A percentile compares a stretch with the other conserved stretches of the same genome.
phyloP scores from a whole-genome alignment of 2,329 filamentous ascomycete genomes.

The Xylariaceae sp. region DNA sequence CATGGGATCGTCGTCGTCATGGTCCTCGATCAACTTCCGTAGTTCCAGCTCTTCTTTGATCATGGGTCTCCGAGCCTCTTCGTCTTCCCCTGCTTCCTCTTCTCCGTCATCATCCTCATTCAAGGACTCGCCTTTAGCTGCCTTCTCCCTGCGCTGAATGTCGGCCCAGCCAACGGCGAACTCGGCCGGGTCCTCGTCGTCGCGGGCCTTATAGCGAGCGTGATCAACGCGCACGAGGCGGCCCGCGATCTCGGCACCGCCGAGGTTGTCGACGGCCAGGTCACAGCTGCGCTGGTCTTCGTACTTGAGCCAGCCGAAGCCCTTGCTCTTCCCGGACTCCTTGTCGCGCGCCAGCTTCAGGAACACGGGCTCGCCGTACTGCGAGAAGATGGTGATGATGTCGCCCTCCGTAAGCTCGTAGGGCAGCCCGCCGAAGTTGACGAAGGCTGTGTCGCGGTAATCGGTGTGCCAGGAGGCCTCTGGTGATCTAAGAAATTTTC shows the following conservation, averaged over 20 bases:
- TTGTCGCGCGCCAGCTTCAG: slow-evolving; percentile 90
- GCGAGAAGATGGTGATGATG: slow-evolving; percentile 91
- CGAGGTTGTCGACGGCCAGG: slow-evolving; percentile 90
- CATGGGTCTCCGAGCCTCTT: slow-evolving; percentile 48
- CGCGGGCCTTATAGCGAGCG: slow-evolving; percentile 80
- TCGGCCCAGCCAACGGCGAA: slow-evolving; percentile 55
- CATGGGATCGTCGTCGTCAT: slow-evolving; percentile 97
- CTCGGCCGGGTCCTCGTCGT: slow-evolving; percentile 65
- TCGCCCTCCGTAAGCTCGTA: slow-evolving; percentile 94
- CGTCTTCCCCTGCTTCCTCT: slow-evolving; percentile 33
- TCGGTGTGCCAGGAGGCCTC: slow-evolving; percentile 95
- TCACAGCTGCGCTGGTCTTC: slow-evolving; percentile 96
- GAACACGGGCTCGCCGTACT: slow-evolving; percentile 92
- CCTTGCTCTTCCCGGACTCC: slow-evolving; percentile 89
- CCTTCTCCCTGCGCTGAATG: slow-evolving; percentile 49
- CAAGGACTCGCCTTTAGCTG: slow-evolving; percentile 33
- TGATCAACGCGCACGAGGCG: slow-evolving; percentile 84
- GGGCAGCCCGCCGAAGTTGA: slow-evolving; percentile 92
- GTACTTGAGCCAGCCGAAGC: slow-evolving; percentile 96
- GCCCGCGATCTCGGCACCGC: slow-evolving; percentile 77
- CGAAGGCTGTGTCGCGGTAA: slow-evolving; percentile 93
- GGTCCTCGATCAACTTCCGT: slow-evolving; percentile 64
- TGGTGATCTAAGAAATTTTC: slow-evolving; percentile 52
- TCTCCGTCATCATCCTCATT: slow-evolving; percentile 40
- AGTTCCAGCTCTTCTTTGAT: slow-evolving; percentile 80